Conservation (phyloP, 228 moss, liverwort and hornwort genomes). For the Sphagnum magellanicum region DNA sequence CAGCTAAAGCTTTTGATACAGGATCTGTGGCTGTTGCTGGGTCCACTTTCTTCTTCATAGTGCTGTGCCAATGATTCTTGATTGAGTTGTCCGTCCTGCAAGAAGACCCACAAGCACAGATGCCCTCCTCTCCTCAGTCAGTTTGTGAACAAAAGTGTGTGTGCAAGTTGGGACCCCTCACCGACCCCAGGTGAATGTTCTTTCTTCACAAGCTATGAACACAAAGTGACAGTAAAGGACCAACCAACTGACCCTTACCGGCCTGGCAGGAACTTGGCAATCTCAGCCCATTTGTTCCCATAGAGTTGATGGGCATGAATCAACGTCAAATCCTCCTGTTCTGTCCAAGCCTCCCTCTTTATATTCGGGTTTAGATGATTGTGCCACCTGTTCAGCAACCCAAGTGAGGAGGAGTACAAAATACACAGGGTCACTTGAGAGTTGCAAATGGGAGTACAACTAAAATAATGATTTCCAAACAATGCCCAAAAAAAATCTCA, state of each 20-base stretch:
- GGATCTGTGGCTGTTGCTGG: conserved; percentile 53
- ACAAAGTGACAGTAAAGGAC: too few relatives aligned
- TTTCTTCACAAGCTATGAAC: too few relatives aligned
- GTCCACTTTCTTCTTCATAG: conserved; percentile 80
- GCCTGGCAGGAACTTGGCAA: conserved; percentile 79
- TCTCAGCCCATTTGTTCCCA: conserved; percentile 96
- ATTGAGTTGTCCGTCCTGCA: conserved; percentile 87
- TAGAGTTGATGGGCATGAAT: conserved; percentile 53
- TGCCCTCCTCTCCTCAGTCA: too few relatives aligned
- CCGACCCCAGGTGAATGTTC: too few relatives aligned
- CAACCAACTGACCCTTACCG: conserved; percentile 25
- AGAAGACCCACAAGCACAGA: background rate
- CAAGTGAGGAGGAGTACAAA: too few relatives aligned
- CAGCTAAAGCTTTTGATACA: conserved; percentile 49
- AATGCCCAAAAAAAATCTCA: too few relatives aligned
- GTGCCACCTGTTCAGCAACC: conserved; percentile 59
- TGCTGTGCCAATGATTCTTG: conserved; percentile 91
- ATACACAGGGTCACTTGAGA: too few relatives aligned
- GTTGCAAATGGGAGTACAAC: too few relatives aligned
- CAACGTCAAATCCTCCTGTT: conserved; percentile 66
- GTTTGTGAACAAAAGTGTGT: too few relatives aligned
- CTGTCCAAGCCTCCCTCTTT: conserved; percentile 77
- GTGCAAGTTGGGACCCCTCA: too few relatives aligned
- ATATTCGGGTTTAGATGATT: conserved; percentile 91
- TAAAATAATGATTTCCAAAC: too few relatives aligned